Conservation (phyloP, 805 yeast species). For the Kurtzmaniella fragi region DNA sequence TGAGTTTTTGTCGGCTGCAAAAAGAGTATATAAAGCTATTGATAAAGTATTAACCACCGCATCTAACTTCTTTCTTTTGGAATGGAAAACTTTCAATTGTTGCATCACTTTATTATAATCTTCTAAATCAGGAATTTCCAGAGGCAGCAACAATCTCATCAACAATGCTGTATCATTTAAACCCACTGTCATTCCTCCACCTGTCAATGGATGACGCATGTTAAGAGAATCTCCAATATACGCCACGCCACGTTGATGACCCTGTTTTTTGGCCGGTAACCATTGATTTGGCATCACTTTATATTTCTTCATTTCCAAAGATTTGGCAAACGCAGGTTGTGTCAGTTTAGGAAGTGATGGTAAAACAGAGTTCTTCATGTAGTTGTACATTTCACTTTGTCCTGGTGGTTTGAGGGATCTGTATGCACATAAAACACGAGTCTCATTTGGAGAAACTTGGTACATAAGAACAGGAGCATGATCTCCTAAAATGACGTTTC, state of each 20-base stretch:
- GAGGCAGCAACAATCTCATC: conserved; percentile 55
- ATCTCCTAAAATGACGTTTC: conserved; percentile 83
- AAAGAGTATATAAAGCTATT: conserved; percentile 81
- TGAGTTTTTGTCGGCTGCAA: conserved; percentile 75
- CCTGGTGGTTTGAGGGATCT: conserved; percentile 72
- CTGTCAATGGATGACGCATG: conserved; percentile 97
- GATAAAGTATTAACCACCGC: conserved; percentile 87
- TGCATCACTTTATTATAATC: conserved; percentile 55
- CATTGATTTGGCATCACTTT: conserved; percentile 93
- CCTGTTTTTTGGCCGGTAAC: conserved; percentile 71
- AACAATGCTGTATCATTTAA: conserved; percentile 75
- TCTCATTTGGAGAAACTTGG: conserved; percentile 77
- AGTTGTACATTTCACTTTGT: conserved; percentile 49
- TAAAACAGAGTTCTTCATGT: conserved; percentile 56
- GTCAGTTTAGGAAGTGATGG: conserved; percentile 63
- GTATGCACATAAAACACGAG: conserved; percentile 87
- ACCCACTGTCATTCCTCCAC: conserved; percentile 99
- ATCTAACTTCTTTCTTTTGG: conserved; percentile 70
- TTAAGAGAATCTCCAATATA: conserved; percentile 91
- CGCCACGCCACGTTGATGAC: conserved; percentile 62
- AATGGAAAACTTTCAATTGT: conserved; percentile 64
- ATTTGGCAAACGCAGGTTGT: conserved; percentile 63
- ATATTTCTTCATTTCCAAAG: conserved; percentile 52
- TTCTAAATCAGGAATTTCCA: conserved; percentile 47
- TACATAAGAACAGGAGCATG: conserved; percentile 88